These are phyloP conservation scores for Trametes sp. DNA, from an alignment of 1,284 basidiomycete genomes.

Conservation along the genomic window DNA sequence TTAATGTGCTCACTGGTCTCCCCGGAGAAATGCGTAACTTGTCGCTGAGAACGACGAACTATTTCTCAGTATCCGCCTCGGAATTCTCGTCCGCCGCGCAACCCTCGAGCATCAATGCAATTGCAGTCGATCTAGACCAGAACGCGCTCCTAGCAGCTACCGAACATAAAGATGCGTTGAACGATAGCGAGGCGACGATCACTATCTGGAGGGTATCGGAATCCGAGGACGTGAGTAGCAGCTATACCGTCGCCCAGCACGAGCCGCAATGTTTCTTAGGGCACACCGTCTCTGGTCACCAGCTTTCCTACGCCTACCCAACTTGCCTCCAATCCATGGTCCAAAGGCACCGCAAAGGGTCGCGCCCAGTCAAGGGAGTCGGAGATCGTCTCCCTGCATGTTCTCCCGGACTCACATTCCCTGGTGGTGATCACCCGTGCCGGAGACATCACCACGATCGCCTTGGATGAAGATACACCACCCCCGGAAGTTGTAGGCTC, in stretches of 20 bases:
- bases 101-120: conserved; percentile 2
- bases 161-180: conserved; percentile 60
- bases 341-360: conserved; percentile 17
- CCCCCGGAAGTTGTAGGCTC: conserved; percentile 82
- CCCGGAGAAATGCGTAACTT: conserved; percentile 11
- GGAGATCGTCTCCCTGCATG: conserved; percentile 39
- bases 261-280: conserved; percentile 23
- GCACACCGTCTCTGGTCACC: conserved; percentile 29
- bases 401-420: conserved; percentile 38
- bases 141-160: conserved; percentile 66
- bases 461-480: conserved; percentile 61
- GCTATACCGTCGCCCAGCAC: background rate
- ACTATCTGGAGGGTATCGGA: conserved; percentile 52
- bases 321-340: conserved; percentile 37
- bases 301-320: conserved; percentile 36
- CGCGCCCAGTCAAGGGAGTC: conserved; percentile 14
- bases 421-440: conserved; percentile 71
- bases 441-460: conserved; percentile 80
- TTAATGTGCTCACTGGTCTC: too few species aligned
- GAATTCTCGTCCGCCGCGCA: conserved; percentile 9
- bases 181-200: conserved; percentile 54
- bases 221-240: conserved; percentile 27
- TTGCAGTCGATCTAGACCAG: conserved; percentile 71
- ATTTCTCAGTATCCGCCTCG: conserved; percentile 1
- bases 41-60: background rate